These are phyloP conservation scores for Mollisia scopiformis DNA, from an alignment of 2,329 filamentous ascomycete species.

Conservation along the genomic window DNA sequence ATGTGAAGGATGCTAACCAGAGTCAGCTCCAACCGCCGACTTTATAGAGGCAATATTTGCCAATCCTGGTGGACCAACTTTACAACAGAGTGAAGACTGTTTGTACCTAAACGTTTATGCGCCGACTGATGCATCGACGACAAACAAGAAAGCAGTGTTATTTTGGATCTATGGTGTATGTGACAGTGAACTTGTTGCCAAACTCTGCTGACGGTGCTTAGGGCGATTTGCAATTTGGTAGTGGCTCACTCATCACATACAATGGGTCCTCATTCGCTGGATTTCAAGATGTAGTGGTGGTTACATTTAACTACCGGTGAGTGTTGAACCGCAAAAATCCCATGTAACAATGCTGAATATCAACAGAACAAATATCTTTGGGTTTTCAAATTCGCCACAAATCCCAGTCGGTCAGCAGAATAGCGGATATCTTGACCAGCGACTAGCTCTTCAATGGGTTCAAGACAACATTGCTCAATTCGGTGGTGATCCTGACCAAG, in stretches of 20 bases:
- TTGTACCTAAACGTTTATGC: constrained; percentile 40
- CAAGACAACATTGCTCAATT: constrained; percentile 55
- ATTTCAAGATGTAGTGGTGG: constrained; percentile 22
- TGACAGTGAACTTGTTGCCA: neutral
- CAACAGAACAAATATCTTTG: constrained; percentile 39
- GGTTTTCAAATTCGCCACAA: constrained; percentile 51
- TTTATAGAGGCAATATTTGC: constrained; percentile 11
- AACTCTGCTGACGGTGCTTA: neutral
- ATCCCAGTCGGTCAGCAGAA: constrained; percentile 49
- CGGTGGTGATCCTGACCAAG: constrained; percentile 51
- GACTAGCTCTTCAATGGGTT: constrained; percentile 59
- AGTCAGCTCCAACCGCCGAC: too few species aligned
- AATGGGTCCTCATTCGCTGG: constrained; percentile 22
- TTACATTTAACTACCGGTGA: constrained; percentile 23
- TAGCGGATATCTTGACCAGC: constrained; percentile 54
- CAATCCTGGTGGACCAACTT: neutral
- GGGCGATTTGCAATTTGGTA: constrained; percentile 16
- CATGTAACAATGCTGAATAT: constrained; percentile 15
- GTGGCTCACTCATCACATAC: constrained; percentile 9
- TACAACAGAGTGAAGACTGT: constrained; percentile 36
- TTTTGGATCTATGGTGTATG: constrained; percentile 46
- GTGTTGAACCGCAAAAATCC: constrained; percentile 10
- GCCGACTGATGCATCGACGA: constrained; percentile 12
- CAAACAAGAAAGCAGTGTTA: constrained; percentile 38
- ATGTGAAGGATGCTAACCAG: neutral